These are phyloP conservation scores for Phragmites australis DNA, from an alignment of 176 grass and related monocot species.

Conservation along the genomic window DNA sequence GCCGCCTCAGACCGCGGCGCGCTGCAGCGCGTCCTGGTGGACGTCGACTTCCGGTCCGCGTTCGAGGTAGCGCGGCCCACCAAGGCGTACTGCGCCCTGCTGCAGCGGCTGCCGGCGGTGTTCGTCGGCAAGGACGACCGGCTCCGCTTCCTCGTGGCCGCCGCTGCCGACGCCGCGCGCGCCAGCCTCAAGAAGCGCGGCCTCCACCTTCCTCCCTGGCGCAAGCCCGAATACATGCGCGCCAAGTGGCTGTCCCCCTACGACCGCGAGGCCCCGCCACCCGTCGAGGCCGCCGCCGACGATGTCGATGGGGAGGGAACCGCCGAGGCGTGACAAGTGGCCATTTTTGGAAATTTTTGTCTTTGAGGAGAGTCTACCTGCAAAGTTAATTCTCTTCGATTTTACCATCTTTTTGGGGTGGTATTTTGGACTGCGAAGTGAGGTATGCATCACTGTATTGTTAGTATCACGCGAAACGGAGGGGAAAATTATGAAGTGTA, in stretches of 20 bases:
- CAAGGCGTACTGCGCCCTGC: slow-evolving; percentile 58
- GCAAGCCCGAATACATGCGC: slow-evolving; percentile 89
- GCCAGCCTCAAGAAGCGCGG: slow-evolving; percentile 75
- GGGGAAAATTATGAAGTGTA: not conserved
- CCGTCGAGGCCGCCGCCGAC: not conserved
- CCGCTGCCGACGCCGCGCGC: slow-evolving; percentile 54
- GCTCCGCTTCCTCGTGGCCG: slow-evolving; percentile 58
- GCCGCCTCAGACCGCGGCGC: slow-evolving; percentile 34
- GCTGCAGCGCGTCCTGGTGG: slow-evolving; percentile 57
- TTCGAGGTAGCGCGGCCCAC: slow-evolving; percentile 77
- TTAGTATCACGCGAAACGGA: not conserved
- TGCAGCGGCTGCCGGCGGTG: slow-evolving; percentile 60
- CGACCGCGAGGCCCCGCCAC: slow-evolving; percentile 26
- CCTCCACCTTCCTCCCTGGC: slow-evolving; percentile 79
- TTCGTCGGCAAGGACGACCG: slow-evolving; percentile 82
- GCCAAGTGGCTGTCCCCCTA: slow-evolving; percentile 85
- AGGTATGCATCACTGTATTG: not conserved
- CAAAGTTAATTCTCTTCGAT: slow-evolving; percentile 3
- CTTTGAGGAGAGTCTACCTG: not conserved
- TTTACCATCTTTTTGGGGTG: slow-evolving; percentile 15
- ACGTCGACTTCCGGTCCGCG: slow-evolving; percentile 68
- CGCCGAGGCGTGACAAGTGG: slow-evolving; percentile 24
- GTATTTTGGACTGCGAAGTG: slow-evolving; percentile 39
- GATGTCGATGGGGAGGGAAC: slow-evolving; percentile 37
- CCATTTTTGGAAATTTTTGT: slow-evolving; percentile 13